phyloP scores from a whole-genome alignment of 345 rosid species.

The Gossypium ekmanianum region DNA sequence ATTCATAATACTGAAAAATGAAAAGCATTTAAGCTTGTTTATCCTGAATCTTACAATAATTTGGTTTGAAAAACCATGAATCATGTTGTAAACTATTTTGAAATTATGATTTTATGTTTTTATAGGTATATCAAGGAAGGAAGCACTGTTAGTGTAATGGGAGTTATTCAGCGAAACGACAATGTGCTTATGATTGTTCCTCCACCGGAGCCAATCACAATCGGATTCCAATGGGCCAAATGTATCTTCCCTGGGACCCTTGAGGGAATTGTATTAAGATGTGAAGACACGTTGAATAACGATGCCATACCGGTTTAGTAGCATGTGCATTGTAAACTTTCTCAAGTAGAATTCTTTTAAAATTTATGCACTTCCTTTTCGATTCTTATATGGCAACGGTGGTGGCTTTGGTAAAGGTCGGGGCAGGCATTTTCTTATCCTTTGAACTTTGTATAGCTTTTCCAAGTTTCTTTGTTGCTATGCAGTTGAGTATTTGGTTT shows the following conservation, averaged over 20 bases:
- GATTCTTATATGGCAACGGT: background rate
- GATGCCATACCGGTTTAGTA: constrained; percentile 75
- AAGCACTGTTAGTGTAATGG: constrained; percentile 68
- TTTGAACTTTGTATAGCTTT: background rate
- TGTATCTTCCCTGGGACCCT: constrained; percentile 41
- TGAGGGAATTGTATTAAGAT: constrained; percentile 88
- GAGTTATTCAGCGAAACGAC: constrained; percentile 89
- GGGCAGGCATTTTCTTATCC: background rate
- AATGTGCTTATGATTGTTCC: constrained; percentile 94
- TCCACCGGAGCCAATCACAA: constrained; percentile 69
- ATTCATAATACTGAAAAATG: background rate
- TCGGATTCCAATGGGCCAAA: constrained; percentile 84
- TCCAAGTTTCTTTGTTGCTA: background rate
- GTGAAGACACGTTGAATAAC: constrained; percentile 80
- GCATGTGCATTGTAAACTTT: background rate
- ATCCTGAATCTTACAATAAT: background rate
- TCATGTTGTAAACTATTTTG: background rate
- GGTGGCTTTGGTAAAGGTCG: background rate
- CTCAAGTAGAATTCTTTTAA: background rate
- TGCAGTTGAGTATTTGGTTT: too few species aligned
- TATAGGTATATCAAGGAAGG: constrained; percentile 49
- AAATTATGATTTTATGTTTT: background rate
- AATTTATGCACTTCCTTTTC: background rate
- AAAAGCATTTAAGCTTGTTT: background rate
- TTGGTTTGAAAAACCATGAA: background rate